Percentiles rank a stretch among this genome's conserved stretches.
These are phyloP conservation scores for Plectranthus barbatus DNA, from an alignment of 257 asterid genomes.

Conservation along the genomic window DNA sequence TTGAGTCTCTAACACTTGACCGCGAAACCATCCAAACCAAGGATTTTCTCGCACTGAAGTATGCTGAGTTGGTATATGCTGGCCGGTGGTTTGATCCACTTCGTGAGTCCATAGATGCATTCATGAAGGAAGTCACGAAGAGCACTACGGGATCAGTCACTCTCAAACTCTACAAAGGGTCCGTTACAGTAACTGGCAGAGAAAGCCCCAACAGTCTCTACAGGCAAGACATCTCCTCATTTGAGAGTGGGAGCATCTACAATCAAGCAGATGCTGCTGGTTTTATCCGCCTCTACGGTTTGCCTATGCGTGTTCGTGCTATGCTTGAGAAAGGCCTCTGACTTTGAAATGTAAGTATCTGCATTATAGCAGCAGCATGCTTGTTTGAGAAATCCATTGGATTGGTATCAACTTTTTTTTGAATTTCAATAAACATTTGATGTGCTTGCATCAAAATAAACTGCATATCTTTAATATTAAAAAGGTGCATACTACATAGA, in stretches of 20 bases:
- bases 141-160: conserved; percentile 73
- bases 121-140: conserved; percentile 83
- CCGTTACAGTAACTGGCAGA: conserved; percentile 54
- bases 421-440: background rate
- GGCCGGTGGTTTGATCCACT: conserved; percentile 96
- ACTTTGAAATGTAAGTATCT: conserved; percentile 14
- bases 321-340: conserved; percentile 65
- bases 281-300: conserved; percentile 74
- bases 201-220: conserved; percentile 73
- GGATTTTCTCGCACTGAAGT: conserved; percentile 74
- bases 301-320: conserved; percentile 69
- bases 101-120: conserved; percentile 84
- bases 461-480: background rate
- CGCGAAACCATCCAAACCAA: conserved; percentile 80
- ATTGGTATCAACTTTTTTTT: background rate
- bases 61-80: conserved; percentile 79
- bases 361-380: background rate
- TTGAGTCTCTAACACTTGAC: conserved; percentile 90
- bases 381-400: background rate
- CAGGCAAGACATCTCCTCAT: conserved; percentile 82
- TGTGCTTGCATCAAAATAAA: background rate
- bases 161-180: conserved; percentile 85
- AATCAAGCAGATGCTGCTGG: conserved; percentile 96
- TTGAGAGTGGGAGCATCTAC: conserved; percentile 82
- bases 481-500: background rate